Evolutionary conservation across 169 alveolate genomes (phyloP).

Genomic region (Cryptosporidium ryanae): DNA sequence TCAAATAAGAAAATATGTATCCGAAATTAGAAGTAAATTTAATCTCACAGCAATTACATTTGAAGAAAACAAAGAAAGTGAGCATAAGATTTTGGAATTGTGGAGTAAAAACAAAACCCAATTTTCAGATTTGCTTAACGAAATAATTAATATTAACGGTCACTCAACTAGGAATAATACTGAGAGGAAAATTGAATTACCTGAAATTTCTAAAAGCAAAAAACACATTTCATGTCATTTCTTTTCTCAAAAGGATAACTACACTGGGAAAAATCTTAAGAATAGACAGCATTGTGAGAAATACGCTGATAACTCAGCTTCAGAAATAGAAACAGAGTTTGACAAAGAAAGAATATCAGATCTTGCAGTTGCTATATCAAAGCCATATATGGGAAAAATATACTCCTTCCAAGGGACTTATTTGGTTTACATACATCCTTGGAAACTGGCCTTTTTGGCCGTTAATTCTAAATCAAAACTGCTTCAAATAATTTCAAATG

Average conservation of each 20-base stretch:
- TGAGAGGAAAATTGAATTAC: not conserved
- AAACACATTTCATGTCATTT: conserved; percentile 28
- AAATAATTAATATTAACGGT: not conserved
- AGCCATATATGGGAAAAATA: conserved; percentile 25
- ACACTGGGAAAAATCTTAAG: not conserved
- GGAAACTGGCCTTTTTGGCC: conserved; percentile 38
- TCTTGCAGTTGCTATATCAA: conserved; percentile 8
- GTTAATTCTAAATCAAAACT: conserved; percentile 1
- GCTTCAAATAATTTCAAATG: conserved; percentile 11
- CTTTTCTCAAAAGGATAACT: not conserved
- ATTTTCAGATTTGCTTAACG: not conserved
- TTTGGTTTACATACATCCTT: conserved; percentile 22
- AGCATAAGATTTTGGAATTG: not conserved
- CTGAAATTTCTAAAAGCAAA: not conserved
- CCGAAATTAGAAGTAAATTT: not conserved
- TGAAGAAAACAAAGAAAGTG: conserved; percentile 9
- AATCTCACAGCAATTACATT: conserved; percentile 25
- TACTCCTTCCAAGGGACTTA: conserved; percentile 16
- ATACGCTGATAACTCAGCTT: too few species aligned
- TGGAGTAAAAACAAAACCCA: conserved; percentile 16
- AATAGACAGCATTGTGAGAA: not conserved
- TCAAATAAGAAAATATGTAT: not conserved
- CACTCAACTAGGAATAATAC: not conserved
- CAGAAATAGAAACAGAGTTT: not conserved
- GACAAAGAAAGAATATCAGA: conserved; percentile 11